Evolutionary conservation across 2,329 filamentous ascomycete species (phyloP).

Genomic region (Amesomyces nigricolor): DNA sequence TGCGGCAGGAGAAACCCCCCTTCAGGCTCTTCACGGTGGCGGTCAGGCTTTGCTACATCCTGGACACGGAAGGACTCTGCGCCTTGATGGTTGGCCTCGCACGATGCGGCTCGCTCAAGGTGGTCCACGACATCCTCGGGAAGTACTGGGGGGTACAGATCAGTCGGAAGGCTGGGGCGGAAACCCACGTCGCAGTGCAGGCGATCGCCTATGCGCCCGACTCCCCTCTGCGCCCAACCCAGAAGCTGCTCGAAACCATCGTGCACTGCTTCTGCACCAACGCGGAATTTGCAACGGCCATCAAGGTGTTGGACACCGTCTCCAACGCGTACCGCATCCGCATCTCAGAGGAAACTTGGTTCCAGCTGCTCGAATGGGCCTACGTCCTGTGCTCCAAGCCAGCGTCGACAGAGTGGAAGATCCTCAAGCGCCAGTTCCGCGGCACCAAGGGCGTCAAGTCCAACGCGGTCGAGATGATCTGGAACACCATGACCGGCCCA

Average conservation of each 20-base stretch:
- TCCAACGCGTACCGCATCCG: conserved; percentile 53
- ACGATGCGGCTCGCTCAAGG: conserved; percentile 33
- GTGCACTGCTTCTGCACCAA: conserved; percentile 64
- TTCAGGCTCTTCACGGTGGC: conserved; percentile 29
- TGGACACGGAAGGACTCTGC: conserved; percentile 39
- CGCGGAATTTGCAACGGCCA: conserved; percentile 53
- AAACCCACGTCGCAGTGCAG: conserved; percentile 27
- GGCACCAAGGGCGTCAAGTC: conserved; percentile 32
- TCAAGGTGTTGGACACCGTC: conserved; percentile 57
- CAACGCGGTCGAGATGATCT: conserved; percentile 48
- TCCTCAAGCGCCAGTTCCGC: conserved; percentile 23
- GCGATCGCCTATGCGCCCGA: conserved; percentile 34
- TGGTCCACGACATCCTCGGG: conserved; percentile 31
- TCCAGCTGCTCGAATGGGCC: conserved; percentile 61
- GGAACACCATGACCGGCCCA: conserved; percentile 52
- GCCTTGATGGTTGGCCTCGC: conserved; percentile 39
- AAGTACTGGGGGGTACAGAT: conserved; percentile 29
- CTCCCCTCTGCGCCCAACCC: conserved; percentile 54
- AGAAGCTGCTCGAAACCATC: conserved; percentile 56
- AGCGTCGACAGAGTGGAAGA: conserved; percentile 34
- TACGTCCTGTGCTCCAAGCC: conserved; percentile 48
- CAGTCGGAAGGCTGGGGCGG: conserved; percentile 7
- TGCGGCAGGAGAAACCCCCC: conserved; percentile 29
- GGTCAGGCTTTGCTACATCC: conserved; percentile 25
- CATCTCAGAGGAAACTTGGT: conserved; percentile 57